phyloP scores from a whole-genome alignment of 345 rosid species.

The Lumnitzera littorea region DNA sequence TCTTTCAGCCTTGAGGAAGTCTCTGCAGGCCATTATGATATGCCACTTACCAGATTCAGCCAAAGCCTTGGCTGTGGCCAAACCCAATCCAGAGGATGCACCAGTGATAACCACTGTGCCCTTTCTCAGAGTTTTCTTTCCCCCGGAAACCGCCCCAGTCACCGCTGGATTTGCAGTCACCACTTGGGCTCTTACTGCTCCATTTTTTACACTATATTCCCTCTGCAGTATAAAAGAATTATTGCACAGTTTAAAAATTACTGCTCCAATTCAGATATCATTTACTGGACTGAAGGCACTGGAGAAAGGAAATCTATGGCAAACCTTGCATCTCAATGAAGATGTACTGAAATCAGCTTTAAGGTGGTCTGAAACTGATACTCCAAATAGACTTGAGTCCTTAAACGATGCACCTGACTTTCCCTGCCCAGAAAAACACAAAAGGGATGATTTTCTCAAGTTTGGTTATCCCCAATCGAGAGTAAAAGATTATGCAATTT shows the following conservation, averaged over 20 bases:
- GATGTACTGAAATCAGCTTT: slow-evolving; percentile 46
- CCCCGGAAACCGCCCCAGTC: slow-evolving; percentile 29
- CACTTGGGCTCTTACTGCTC: slow-evolving; percentile 57
- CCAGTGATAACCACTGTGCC: slow-evolving; percentile 72
- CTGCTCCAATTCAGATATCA: too few species aligned
- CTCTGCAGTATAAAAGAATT: slow-evolving; percentile 23
- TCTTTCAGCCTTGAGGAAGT: slow-evolving; percentile 84
- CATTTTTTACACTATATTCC: slow-evolving; percentile 34
- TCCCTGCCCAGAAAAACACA: slow-evolving; percentile 35
- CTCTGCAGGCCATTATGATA: slow-evolving; percentile 86
- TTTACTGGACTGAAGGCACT: too few species aligned
- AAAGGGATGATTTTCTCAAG: too few species aligned
- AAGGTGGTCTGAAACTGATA: slow-evolving; percentile 51
- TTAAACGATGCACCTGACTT: slow-evolving; percentile 46
- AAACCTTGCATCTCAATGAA: slow-evolving; percentile 61
- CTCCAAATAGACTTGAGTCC: slow-evolving; percentile 72
- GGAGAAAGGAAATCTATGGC: too few species aligned
- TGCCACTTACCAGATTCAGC: slow-evolving; percentile 91
- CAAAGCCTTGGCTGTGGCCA: slow-evolving; percentile 78
- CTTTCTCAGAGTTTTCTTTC: slow-evolving; percentile 75
- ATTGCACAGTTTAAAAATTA: too few species aligned
- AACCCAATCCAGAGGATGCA: slow-evolving; percentile 80
- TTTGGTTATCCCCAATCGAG: too few species aligned
- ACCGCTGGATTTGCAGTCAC: slow-evolving; percentile 51
- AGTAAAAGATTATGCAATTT: too few species aligned